Conservation (phyloP, 345 rosid genomes). For the Dovyalis caffra region DNA sequence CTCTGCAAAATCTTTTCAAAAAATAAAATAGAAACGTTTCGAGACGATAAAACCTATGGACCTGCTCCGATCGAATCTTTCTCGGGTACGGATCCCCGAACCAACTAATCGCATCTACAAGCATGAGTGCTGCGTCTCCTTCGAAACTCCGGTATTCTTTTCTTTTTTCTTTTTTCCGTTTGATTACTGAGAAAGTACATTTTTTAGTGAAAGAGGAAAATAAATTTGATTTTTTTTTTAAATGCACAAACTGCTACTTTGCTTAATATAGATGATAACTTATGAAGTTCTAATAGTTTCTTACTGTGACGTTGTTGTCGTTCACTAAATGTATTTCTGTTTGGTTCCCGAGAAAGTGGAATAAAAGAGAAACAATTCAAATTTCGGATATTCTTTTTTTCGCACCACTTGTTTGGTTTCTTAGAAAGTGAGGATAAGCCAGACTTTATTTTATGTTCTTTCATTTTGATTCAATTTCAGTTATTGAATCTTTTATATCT, state of each 20-base stretch:
- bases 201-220: background rate
- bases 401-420: too few relatives aligned
- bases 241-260: background rate
- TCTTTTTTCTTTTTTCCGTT: conserved; percentile 1
- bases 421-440: too few relatives aligned
- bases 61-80: conserved; percentile 84
- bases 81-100: conserved; percentile 98
- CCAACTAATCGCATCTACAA: conserved; percentile 97
- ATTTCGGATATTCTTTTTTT: too few relatives aligned
- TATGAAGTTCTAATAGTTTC: background rate
- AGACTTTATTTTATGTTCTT: background rate
- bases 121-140: conserved; percentile 94
- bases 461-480: background rate
- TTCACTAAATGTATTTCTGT: background rate
- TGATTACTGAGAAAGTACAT: background rate
- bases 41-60: conserved; percentile 57
- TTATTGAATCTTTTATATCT: background rate
- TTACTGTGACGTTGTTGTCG: background rate
- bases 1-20: background rate
- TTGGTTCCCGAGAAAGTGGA: background rate
- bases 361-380: background rate
- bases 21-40: background rate
- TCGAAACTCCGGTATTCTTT: conserved; percentile 73
- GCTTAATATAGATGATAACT: background rate
- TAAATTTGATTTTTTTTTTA: background rate